These are phyloP conservation scores for Fusarium veterinarium DNA, from an alignment of 2,329 filamentous ascomycete genomes.

Conservation along the genomic window DNA sequence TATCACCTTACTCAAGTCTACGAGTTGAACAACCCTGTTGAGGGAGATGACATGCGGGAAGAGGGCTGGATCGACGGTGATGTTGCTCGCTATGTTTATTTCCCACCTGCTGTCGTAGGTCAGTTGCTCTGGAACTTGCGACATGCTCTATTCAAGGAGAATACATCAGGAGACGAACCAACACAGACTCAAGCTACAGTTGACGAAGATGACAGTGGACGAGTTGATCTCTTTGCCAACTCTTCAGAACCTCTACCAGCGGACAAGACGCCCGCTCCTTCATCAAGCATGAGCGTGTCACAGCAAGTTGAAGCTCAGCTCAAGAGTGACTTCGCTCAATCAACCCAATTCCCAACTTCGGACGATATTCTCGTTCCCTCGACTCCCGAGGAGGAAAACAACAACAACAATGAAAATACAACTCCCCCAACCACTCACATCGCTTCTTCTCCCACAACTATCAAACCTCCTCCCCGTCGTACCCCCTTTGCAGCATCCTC, in stretches of 20 bases:
- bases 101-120: conserved; percentile 68
- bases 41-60: conserved; percentile 61
- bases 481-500: conserved; percentile 25
- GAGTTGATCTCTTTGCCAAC: conserved; percentile 36
- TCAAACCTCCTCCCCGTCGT: conserved; percentile 35
- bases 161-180: conserved; percentile 37
- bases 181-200: conserved; percentile 15
- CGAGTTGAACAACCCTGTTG: conserved; percentile 69
- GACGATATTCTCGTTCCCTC: conserved; percentile 51
- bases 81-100: conserved; percentile 63
- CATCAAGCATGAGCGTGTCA: conserved; percentile 55
- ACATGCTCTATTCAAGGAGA: conserved; percentile 58
- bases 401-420: conserved; percentile 11
- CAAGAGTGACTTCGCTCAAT: conserved; percentile 57
- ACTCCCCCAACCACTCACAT: conserved; percentile 29
- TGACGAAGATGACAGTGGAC: conserved; percentile 25
- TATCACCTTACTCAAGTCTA: conserved; percentile 62
- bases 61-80: conserved; percentile 65
- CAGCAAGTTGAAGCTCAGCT: conserved; percentile 66
- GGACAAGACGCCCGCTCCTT: conserved; percentile 33
- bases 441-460: conserved; percentile 20
- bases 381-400: conserved; percentile 43
- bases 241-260: conserved; percentile 28
- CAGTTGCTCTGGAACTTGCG: conserved; percentile 69
- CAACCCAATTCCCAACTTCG: conserved; percentile 50